A percentile compares a stretch with the other conserved stretches of the same genome.
These are phyloP conservation scores for Colletotrichum tropicale DNA, from an alignment of 2,329 filamentous ascomycete species.

Conservation along the genomic window DNA sequence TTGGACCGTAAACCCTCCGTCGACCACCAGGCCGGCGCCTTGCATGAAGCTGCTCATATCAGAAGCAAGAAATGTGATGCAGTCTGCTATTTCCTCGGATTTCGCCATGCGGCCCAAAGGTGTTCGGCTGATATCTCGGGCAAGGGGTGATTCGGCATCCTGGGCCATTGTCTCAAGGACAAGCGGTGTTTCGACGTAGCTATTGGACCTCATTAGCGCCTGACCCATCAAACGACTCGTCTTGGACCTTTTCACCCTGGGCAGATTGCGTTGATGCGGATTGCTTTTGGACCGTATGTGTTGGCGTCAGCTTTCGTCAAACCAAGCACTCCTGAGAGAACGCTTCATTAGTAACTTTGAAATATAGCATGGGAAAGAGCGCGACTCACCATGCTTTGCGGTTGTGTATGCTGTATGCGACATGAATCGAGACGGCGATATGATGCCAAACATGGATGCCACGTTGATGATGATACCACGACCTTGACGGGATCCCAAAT, in stretches of 20 bases:
- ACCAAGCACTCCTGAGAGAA: conserved; percentile 43
- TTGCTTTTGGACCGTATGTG: conserved; percentile 52
- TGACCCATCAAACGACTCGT: background rate
- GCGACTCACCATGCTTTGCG: conserved; percentile 51
- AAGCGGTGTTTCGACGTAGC: conserved; percentile 49
- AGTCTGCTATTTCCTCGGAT: conserved; percentile 59
- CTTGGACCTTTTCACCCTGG: conserved; percentile 41
- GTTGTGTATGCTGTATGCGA: conserved; percentile 52
- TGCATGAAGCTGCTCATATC: conserved; percentile 58
- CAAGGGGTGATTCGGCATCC: conserved; percentile 32
- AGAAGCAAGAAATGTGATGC: conserved; percentile 55
- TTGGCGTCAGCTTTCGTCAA: conserved; percentile 59
- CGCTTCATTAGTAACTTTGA: background rate
- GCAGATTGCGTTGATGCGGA: conserved; percentile 67
- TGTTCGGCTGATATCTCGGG: conserved; percentile 45
- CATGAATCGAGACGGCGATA: conserved; percentile 39
- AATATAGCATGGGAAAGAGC: background rate
- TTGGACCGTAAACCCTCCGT: conserved; percentile 46
- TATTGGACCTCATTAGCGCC: conserved; percentile 6
- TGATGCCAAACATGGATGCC: conserved; percentile 54
- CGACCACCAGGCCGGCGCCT: conserved; percentile 49
- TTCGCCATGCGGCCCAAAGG: conserved; percentile 51
- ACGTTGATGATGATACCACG: conserved; percentile 60
- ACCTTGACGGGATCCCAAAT: conserved; percentile 41
- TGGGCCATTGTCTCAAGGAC: conserved; percentile 28